Percentiles rank a stretch among this genome's conserved stretches.
phyloP scores from a whole-genome alignment of 305 asterid genomes.

The Fraxinus latifolia region DNA sequence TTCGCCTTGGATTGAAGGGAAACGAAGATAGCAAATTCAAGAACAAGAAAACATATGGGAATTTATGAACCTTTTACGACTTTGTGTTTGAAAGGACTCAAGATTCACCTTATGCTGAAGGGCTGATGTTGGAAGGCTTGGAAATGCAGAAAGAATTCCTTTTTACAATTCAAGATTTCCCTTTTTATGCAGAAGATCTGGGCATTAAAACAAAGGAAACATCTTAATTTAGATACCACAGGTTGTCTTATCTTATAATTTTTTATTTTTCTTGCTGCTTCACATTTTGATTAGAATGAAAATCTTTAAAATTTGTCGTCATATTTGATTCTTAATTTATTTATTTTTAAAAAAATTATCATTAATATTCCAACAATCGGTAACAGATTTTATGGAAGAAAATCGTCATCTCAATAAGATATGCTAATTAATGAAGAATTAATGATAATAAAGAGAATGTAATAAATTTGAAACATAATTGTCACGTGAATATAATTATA shows the following conservation, averaged over 20 bases:
- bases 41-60: not conserved
- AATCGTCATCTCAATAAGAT: no score
- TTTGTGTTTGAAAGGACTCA: not conserved
- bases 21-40: not conserved
- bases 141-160: constrained; percentile 8
- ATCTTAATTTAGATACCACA: not conserved
- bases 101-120: not conserved
- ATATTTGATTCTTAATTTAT: no score
- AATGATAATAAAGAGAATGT: not conserved
- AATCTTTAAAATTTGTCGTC: not conserved
- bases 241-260: not conserved
- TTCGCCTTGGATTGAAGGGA: constrained; percentile 8
- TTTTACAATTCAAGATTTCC: not conserved
- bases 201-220: not conserved
- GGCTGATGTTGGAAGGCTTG: constrained; percentile 5
- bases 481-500: not conserved
- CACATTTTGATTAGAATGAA: not conserved
- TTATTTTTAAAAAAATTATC: no score
- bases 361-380: not conserved
- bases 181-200: not conserved
- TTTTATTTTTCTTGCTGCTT: not conserved
- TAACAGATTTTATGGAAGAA: not conserved
- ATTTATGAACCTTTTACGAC: not conserved
- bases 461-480: not conserved
- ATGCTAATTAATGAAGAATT: not conserved